phyloP scores from a whole-genome alignment of 495 filamentous ascomycete genomes.

The Aspergillus diversus region DNA sequence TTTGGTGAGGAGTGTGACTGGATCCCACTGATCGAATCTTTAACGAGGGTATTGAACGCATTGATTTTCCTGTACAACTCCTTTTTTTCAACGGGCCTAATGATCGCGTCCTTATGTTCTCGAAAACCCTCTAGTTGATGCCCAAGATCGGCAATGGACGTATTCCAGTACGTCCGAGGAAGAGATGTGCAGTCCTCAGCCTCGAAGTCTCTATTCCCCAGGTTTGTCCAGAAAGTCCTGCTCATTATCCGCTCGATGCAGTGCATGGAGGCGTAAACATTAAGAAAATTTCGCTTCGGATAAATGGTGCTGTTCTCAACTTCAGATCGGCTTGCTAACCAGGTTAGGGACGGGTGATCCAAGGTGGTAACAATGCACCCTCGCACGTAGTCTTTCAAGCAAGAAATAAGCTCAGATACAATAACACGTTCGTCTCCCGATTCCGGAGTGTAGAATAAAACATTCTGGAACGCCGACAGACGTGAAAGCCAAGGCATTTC shows the following conservation, averaged over 20 bases:
- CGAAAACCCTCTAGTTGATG: constrained; percentile 10
- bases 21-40: not conserved
- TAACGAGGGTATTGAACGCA: constrained; percentile 3
- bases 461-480: constrained; percentile 33
- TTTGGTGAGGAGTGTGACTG: too few species aligned
- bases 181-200: not conserved
- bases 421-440: not conserved
- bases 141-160: constrained; percentile 16
- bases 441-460: constrained; percentile 22
- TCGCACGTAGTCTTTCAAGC: constrained; percentile 31
- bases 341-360: not conserved
- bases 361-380: constrained; percentile 8
- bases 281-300: constrained; percentile 1
- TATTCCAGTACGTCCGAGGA: not conserved
- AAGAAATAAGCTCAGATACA: constrained; percentile 22
- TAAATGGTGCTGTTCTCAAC: not conserved
- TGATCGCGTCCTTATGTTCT: constrained; percentile 8
- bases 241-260: constrained; percentile 38
- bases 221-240: constrained; percentile 38
- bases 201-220: constrained; percentile 7
- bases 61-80: not conserved
- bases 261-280: constrained; percentile 17
- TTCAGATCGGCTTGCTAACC: not conserved
- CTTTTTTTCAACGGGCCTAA: not conserved
- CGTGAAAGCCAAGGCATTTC: constrained; percentile 49